Percentiles rank a stretch among this genome's conserved stretches.
These are phyloP conservation scores for Pyracantha coccinea DNA, from an alignment of 331 rosid species.

Conservation along the genomic window DNA sequence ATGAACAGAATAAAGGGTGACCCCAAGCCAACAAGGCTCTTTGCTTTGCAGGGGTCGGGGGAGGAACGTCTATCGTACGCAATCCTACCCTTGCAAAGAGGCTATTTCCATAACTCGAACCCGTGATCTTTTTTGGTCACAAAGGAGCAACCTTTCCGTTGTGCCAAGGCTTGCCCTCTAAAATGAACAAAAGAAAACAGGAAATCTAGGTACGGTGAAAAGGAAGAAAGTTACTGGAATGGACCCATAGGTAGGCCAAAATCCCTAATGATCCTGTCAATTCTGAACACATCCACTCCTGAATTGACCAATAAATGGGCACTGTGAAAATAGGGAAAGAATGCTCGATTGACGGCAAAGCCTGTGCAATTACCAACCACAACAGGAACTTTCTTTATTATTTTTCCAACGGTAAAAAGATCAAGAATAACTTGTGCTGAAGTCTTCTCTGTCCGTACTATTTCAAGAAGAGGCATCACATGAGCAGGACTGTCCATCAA, in stretches of 20 bases:
- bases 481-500: conserved; percentile 89
- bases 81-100: too few relatives aligned
- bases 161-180: too few relatives aligned
- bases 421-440: conserved; percentile 90
- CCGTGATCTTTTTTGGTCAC: too few relatives aligned
- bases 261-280: conserved; percentile 60
- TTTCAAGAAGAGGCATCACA: conserved; percentile 94
- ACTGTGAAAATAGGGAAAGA: conserved; percentile 84
- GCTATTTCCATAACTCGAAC: too few relatives aligned
- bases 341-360: conserved; percentile 90
- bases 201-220: conserved; percentile 1
- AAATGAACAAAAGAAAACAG: not conserved
- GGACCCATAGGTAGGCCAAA: conserved; percentile 98
- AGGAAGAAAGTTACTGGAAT: conserved; percentile 68
- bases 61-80: too few relatives aligned
- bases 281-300: conserved; percentile 78
- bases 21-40: too few relatives aligned
- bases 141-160: too few relatives aligned
- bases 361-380: conserved; percentile 99
- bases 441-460: conserved; percentile 80
- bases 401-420: conserved; percentile 75
- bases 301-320: conserved; percentile 59
- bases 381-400: conserved; percentile 79
- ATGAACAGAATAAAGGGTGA: too few relatives aligned
- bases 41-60: too few relatives aligned